Evolutionary conservation across 2,329 filamentous ascomycete species (phyloP).

Genomic region (Eutypa lata): DNA sequence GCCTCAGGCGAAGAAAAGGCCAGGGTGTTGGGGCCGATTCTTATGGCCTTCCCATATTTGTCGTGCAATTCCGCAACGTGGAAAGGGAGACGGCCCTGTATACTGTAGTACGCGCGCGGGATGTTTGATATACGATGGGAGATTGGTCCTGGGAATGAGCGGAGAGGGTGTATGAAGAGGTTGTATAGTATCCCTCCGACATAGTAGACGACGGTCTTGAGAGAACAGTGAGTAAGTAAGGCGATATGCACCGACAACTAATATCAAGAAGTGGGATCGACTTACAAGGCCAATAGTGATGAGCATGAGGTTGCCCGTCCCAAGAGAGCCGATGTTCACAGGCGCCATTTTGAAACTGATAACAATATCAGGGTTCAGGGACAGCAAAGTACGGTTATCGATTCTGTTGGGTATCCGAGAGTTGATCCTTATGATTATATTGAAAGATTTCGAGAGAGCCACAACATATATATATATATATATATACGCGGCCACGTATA

Average conservation of each 20-base stretch:
- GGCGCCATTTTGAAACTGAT: neutral
- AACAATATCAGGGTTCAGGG: too few relatives aligned
- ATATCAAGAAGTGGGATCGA: neutral
- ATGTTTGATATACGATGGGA: neutral
- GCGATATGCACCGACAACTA: neutral
- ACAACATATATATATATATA: too few relatives aligned
- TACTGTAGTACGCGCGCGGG: neutral
- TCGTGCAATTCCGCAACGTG: neutral
- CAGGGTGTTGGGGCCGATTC: constrained; percentile 1
- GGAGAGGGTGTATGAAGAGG: constrained; percentile 2
- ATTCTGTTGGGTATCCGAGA: too few relatives aligned
- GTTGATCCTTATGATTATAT: too few relatives aligned
- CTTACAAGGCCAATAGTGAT: neutral
- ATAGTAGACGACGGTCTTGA: neutral
- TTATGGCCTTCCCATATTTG: constrained; percentile 1
- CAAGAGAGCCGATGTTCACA: neutral
- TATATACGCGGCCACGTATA: too few relatives aligned
- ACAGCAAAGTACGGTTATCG: too few relatives aligned
- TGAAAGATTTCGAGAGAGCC: too few relatives aligned
- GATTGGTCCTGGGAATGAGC: constrained; percentile 1
- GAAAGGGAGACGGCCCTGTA: neutral
- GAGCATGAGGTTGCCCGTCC: neutral
- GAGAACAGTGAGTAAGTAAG: neutral
- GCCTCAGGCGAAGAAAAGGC: neutral
- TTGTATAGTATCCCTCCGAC: neutral